Conservation (phyloP, 2,329 filamentous ascomycete genomes). For the Aureobasidium vineae region DNA sequence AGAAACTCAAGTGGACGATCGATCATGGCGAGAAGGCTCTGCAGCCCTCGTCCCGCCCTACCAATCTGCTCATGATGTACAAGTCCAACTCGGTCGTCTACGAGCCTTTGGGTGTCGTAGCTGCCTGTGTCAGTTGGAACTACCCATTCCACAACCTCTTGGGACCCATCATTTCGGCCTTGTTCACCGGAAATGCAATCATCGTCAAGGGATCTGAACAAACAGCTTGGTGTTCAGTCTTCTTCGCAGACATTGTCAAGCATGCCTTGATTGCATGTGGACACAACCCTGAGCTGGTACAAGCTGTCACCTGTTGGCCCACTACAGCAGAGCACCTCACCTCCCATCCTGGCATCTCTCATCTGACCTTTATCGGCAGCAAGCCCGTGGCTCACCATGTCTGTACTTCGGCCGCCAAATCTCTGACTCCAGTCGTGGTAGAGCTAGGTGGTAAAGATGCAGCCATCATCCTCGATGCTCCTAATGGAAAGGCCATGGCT, state of each 20-base stretch:
- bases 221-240: conserved; percentile 86
- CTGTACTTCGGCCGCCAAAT: conserved; percentile 77
- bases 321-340: conserved; percentile 77
- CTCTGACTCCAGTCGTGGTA: conserved; percentile 81
- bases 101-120: conserved; percentile 89
- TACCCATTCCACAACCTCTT: conserved; percentile 91
- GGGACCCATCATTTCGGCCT: conserved; percentile 81
- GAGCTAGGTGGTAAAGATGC: conserved; percentile 96
- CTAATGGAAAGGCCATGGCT: conserved; percentile 42
- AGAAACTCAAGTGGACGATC: conserved; percentile 95
- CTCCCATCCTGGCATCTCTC: conserved; percentile 76
- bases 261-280: conserved; percentile 79
- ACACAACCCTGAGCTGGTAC: conserved; percentile 76
- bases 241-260: conserved; percentile 76
- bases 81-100: conserved; percentile 89
- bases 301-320: conserved; percentile 86
- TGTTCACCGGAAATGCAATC: conserved; percentile 89
- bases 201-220: conserved; percentile 94
- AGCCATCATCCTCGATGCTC: conserved; percentile 81
- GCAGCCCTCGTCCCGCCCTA: conserved; percentile 68
- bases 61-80: conserved; percentile 91
- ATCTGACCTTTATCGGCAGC: conserved; percentile 96
- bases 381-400: conserved; percentile 83
- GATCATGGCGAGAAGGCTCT: conserved; percentile 83
- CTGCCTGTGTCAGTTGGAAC: conserved; percentile 95